Evolutionary conservation across 768 basidiomycete species (phyloP), one percentile per base, ranked within the genome.

Genomic region (Naganishia friedmannii): DNA sequence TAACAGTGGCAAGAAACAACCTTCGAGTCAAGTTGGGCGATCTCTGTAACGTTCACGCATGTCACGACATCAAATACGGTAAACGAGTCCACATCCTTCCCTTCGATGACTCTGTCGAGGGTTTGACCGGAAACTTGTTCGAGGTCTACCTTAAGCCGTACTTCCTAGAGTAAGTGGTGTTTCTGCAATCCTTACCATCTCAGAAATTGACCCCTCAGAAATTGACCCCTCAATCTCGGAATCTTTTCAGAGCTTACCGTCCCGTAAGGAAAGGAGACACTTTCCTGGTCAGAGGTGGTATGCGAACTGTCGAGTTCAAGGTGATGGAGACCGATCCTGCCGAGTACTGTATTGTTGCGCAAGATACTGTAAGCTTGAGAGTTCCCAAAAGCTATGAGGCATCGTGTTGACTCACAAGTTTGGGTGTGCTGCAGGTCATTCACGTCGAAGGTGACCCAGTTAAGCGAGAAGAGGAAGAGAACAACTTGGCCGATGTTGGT

Each of bases 1-100:
- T n/a, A n/a, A n/a, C n/a, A 85, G 96, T 99, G 42, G 96, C 96
- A n/a, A 92, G 96, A 69, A 95, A 97, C 84, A 98, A 99, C 83
- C 83, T 98, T 56, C 91, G 95, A 67, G 92, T 98, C 75, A 98
- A 97, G 84, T 88, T 98, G 53, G 95, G 91, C 53, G 96, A 99
- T 82, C 86, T 98, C 67, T 93, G 93, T 79, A 91, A 91, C 72
- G 93, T 99, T 0, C 94, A 98, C 82, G 88, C 92, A 77, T 97
- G 94, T 80, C 87, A 90, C 70, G 95, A 98, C 78, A 97, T 98
- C 86, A 96, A 97, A 83, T 99, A 99, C 81, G 96, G 96, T 74
- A 98, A 99, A 81, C 89, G 95, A 67, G 88, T 99, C 48, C 96
- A 98, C 80, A 87, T 99, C 71, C 85, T 99, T 19, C 96, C 96